Conservation (phyloP, 2,329 filamentous ascomycete genomes). For the Aschersonia sp. region DNA sequence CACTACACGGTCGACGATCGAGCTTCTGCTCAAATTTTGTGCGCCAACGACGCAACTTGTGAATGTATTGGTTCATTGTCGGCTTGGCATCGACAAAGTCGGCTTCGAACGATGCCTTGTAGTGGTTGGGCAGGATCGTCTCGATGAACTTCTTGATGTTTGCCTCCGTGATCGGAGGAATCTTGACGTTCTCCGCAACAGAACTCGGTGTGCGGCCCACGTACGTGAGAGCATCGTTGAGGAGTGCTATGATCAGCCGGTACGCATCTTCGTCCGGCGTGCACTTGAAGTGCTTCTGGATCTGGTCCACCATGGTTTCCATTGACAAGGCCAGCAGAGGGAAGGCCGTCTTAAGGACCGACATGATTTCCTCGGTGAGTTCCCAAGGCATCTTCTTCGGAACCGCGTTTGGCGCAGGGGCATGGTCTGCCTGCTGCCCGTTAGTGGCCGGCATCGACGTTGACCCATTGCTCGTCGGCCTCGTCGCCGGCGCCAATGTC, state of each 20-base stretch:
- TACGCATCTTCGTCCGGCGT: constrained; percentile 97
- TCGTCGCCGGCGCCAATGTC: constrained; percentile 8
- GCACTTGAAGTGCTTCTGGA: constrained; percentile 98
- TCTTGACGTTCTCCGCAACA: constrained; percentile 81
- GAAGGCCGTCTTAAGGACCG: constrained; percentile 91
- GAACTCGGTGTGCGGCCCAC: constrained; percentile 76
- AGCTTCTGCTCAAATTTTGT: constrained; percentile 98
- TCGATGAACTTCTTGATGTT: constrained; percentile 97
- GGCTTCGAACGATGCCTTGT: constrained; percentile 91
- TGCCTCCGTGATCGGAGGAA: constrained; percentile 79
- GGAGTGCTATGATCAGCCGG: constrained; percentile 85
- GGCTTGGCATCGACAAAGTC: constrained; percentile 94
- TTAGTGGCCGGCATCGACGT: constrained; percentile 5
- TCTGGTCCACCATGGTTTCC: constrained; percentile 99
- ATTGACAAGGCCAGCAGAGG: constrained; percentile 90
- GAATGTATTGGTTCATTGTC: constrained; percentile 97
- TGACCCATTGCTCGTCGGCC: constrained; percentile 8
- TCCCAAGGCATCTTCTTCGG: constrained; percentile 84
- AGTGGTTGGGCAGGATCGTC: constrained; percentile 86
- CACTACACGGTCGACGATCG: constrained; percentile 61
- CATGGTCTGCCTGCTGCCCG: constrained; percentile 11
- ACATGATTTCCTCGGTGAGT: constrained; percentile 89
- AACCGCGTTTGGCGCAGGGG: background rate
- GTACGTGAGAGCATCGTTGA: constrained; percentile 91
- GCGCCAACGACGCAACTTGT: constrained; percentile 88